A percentile compares a stretch with the other conserved stretches of the same genome.
Evolutionary conservation across 2,329 filamentous ascomycete genomes (phyloP).

Genomic region (Fusarium sp.): DNA sequence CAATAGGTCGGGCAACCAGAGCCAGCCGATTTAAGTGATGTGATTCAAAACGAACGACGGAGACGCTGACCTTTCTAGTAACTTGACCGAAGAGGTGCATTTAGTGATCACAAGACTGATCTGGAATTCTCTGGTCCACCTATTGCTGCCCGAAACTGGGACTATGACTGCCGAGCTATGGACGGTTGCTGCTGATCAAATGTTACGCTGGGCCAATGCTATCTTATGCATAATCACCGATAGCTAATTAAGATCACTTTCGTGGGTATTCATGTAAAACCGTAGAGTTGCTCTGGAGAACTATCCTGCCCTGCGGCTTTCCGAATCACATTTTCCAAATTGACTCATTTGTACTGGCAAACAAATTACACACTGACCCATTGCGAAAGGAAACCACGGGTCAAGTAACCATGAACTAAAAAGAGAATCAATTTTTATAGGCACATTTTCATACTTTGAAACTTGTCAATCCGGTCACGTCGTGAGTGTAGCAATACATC

Average conservation of each 20-base stretch:
- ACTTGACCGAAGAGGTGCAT: constrained; percentile 15
- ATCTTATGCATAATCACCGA: neutral
- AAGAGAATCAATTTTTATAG: too few species aligned
- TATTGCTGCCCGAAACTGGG: constrained; percentile 5
- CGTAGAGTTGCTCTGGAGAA: too few species aligned
- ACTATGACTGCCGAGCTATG: neutral
- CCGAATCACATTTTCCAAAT: too few species aligned
- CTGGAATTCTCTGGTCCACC: neutral
- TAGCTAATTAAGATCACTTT: too few species aligned
- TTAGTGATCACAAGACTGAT: constrained; percentile 19
- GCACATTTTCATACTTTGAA: too few species aligned
- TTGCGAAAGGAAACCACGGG: too few species aligned
- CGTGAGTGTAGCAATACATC: neutral
- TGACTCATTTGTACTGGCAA: too few species aligned
- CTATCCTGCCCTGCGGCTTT: too few species aligned
- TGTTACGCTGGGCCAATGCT: neutral
- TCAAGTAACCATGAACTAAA: too few species aligned
- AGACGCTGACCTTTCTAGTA: constrained; percentile 5
- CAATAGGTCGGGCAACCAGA: constrained; percentile 6
- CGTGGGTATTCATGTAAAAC: too few species aligned
- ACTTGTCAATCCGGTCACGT: neutral
- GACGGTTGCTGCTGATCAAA: neutral
- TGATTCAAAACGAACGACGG: constrained; percentile 26
- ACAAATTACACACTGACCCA: too few species aligned
- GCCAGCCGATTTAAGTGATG: constrained; percentile 18